These are phyloP conservation scores for Onygenales sp. DNA, from an alignment of 2,329 filamentous ascomycete genomes.

Conservation along the genomic window DNA sequence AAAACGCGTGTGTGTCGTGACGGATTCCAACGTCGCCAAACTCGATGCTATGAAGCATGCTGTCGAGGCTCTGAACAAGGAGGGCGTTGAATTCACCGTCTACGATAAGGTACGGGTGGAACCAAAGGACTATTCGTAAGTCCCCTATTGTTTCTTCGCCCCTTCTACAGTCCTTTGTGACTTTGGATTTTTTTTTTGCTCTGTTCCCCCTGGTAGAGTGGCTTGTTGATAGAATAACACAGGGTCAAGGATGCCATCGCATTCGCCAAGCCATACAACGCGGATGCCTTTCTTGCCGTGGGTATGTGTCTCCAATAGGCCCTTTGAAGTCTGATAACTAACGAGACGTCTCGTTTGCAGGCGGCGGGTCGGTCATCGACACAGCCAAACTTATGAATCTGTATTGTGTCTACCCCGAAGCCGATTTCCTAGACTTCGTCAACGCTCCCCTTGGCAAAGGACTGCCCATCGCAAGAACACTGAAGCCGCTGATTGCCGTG, in stretches of 20 bases:
- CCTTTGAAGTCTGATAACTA: constrained; percentile 6
- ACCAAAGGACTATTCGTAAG: constrained; percentile 86
- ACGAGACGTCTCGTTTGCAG: constrained; percentile 12
- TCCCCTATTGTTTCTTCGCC: constrained; percentile 11
- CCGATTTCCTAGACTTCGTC: constrained; percentile 94
- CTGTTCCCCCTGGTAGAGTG: not conserved
- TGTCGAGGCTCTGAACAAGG: constrained; percentile 64
- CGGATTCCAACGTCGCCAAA: constrained; percentile 70
- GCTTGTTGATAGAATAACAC: not conserved
- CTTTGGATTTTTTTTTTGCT: not conserved
- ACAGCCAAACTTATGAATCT: constrained; percentile 98
- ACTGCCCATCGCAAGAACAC: constrained; percentile 57
- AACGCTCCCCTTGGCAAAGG: constrained; percentile 89
- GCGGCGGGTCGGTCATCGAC: constrained; percentile 88
- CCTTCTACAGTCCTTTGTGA: not conserved
- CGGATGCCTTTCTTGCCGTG: constrained; percentile 88
- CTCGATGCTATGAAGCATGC: constrained; percentile 86
- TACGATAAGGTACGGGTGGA: constrained; percentile 76
- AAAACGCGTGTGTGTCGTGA: constrained; percentile 83
- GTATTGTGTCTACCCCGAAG: constrained; percentile 81
- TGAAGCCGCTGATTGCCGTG: constrained; percentile 70
- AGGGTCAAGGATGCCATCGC: constrained; percentile 84
- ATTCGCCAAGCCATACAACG: constrained; percentile 67
- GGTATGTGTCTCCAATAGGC: constrained; percentile 36
- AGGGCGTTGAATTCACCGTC: constrained; percentile 72